Percentiles rank a stretch among this genome's conserved stretches.
These are phyloP conservation scores for Gymnopus androsaceus DNA, from an alignment of 1,284 basidiomycete species.

Conservation along the genomic window DNA sequence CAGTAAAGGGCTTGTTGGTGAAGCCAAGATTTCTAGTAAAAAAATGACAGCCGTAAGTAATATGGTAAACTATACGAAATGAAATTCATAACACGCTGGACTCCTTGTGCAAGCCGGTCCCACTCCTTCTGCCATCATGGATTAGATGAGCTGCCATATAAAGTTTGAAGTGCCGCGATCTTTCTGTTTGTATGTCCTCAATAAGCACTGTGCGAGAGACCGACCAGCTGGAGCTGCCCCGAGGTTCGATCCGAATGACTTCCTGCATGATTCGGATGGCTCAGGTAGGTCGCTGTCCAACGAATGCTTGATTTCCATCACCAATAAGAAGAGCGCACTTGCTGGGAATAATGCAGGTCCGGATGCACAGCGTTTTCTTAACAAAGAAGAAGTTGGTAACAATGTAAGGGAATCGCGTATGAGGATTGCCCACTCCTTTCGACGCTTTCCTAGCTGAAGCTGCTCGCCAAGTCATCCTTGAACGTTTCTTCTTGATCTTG, in stretches of 20 bases:
- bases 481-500: conserved; percentile 69
- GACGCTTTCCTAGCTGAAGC: conserved; percentile 66
- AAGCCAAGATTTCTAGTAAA: conserved; percentile 59
- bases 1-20: conserved; percentile 92
- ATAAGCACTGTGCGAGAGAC: conserved; percentile 84
- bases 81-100: conserved; percentile 55
- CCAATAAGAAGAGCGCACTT: conserved; percentile 83
- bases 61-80: background rate
- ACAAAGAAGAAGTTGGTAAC: conserved; percentile 2
- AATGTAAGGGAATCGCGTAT: background rate
- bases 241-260: conserved; percentile 91
- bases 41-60: background rate
- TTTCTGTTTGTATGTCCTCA: conserved; percentile 62
- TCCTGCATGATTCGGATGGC: conserved; percentile 86
- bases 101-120: conserved; percentile 75
- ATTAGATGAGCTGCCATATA: conserved; percentile 91
- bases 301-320: conserved; percentile 86
- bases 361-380: conserved; percentile 38
- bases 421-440: conserved; percentile 45
- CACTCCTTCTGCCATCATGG: conserved; percentile 86
- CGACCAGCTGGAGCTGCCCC: conserved; percentile 84
- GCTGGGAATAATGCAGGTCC: conserved; percentile 73
- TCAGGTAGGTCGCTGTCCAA: conserved; percentile 64
- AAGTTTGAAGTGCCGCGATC: conserved; percentile 78
- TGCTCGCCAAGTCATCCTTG: conserved; percentile 64